Base-by-base conservation (phyloP, 768 basidiomycete genomes). In the Trametes cingulata region DNA sequence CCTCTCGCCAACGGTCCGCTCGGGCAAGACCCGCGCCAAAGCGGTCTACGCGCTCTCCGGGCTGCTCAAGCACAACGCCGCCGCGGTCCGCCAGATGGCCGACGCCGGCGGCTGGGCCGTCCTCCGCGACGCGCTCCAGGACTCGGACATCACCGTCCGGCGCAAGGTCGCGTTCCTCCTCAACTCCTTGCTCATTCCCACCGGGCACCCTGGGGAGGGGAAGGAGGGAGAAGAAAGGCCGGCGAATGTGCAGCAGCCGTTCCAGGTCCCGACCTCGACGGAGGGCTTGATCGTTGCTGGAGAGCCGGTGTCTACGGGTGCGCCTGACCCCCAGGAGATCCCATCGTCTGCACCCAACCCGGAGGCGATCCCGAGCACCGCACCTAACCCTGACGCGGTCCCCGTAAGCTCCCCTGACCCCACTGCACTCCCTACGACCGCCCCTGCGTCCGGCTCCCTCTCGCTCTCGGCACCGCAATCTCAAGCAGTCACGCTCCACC, bases 41-140 rank as follows among this genome's bases (percentile, higher is more conserved):
- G 92, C 88, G 1, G 79, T 95, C 35, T 96, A 96, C 70, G 75
- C 86, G 0, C 76, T 95, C 10, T 94, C 91, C 0, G 90, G 90
- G 0, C 68, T 90, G 0, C 72, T 95, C 51, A 93, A 90, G 70
- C 91, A 94, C 72, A 90, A 87, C 55, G 79, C 81, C 3, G 76
- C 82, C 3, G 91, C 91, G 0, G 84, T 94, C 1, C 63, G 69
- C 37, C 73, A 74, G 10, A 76, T 95, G 35, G 76, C 76, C 1
- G 73, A 77, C 6, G 75, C 63, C 57, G 77, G 78, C 43, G 93
- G 92, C 1, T 95, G 92, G 93, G 66, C 74, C 14, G 76, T 75
- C 20, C 73, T 95, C 5, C 78, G 81, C 17, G 74, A 74, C 22
- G 81, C 86, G 1, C 75, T 94, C 2, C 80, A 84, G 73, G 94